Base-by-base conservation (phyloP, 129 eudicot genomes). In the Pseudognaphalium luteoalbum region DNA sequence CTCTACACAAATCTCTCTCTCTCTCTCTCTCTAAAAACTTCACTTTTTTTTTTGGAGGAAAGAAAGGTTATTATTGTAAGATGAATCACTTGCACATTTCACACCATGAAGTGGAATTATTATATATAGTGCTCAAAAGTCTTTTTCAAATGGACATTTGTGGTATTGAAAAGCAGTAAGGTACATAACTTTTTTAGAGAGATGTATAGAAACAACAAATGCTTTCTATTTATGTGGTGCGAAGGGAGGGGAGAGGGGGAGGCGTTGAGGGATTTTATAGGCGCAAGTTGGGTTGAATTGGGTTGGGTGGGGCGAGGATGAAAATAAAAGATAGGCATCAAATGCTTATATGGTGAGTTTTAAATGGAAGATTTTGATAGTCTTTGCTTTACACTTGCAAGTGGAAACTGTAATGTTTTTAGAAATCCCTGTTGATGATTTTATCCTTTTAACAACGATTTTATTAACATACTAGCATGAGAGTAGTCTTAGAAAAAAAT, bases 211-310 rank as follows among this genome's bases (percentile, higher is more conserved):
- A 44, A 79, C 66, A 52, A n/a, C 34, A 28, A 28, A 20, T 35
- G 47, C 68, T 80, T 72, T 65, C 68, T 28, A 37, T 80, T 54
- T 73, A 37, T 66, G 83, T 80, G 79, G 79, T 72, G 58, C 33
- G 51, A 72, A 73, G 77, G 42, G 22, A 60, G 56, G 35, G 52
- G 67, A 35, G 35, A 25, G 15, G 62, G 25, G 32, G 64, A 30
- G 47, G 17, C 6, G 37, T 7, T 16, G 41, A 58, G 22, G 56
- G 73, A 42, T 58, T 76, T 76, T 51, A 54, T 44, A 70, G 82
- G 76, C 82, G 32, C 71, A 78, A 71, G 65, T 37, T 70, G 37
- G 42, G 28, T 25, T 25, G 28, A 1, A 25, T 25, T 25, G 28
- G 14, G 51, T 44, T 61, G 68, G 61, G 61, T 67, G 50, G 51